Evolutionary conservation across 805 yeast genomes (phyloP), one percentile per base, ranked within the genome.

Genomic region (Candida wancherniae): DNA sequence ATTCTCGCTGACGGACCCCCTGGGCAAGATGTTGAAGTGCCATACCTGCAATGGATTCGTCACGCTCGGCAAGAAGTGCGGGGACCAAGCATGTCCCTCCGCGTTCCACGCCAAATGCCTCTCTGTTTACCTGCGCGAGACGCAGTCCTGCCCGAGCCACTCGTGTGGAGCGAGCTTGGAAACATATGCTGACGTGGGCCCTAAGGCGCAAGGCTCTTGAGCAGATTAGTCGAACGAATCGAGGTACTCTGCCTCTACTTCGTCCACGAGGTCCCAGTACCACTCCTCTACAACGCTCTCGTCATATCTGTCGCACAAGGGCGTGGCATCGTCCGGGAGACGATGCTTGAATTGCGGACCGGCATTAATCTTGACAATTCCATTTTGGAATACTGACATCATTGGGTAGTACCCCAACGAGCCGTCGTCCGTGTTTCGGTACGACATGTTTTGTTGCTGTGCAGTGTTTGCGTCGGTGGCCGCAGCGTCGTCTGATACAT

Each of bases 351-450:
- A 71, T 9, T 76, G 65, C 0, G 85, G 81, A 0, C 87, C 83
- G 3, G 85, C 67, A 40, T 83, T 77, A 34, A 90, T 54, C 37
- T 72, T 63, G 4, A 84, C 94, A 7, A 71, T 61, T 0, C 97
- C 97, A 3, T 81, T 81, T 42, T 75, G 76, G 51, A 75, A 92
- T 15, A 82, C 83, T 33, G 95, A 83, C 19, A 85, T 68, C 63
- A 87, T 84, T 1, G 98, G 97, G 57, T 79, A 92, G 53, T 92
- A 92, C 0, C 97, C 98, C 33, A 86, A 58, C 24, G 75, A 63
- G 1, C 95, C 95, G 51, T 92, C 96, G 52, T 92, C 94, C 47
- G 74, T 48, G 51, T 66, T 44, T 28, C 50, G 44, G 42, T 58
- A 61, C 27, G 53, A 61, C 41, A 57, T 63, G 40, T 65, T 56